These are phyloP conservation scores for Terana coerulea DNA, from an alignment of 768 basidiomycete genomes.

Conservation along the genomic window DNA sequence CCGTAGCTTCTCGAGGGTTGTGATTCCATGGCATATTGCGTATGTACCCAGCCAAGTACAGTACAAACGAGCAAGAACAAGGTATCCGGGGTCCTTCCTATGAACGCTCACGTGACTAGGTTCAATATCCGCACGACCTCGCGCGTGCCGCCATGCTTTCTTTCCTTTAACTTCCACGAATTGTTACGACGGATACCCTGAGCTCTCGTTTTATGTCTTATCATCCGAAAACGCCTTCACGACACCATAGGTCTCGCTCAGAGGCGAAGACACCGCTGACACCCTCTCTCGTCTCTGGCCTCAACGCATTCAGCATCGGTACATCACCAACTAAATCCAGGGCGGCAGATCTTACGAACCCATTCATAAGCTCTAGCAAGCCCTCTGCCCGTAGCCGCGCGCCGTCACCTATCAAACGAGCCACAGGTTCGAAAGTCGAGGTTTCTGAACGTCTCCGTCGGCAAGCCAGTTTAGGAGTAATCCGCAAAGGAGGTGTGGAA, in stretches of 20 bases:
- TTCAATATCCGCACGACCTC: slow-evolving; percentile 2
- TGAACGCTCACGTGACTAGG: slow-evolving; percentile 9
- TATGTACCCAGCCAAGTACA: no score
- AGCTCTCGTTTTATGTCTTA: slow-evolving; percentile 19
- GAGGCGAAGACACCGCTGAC: slow-evolving; percentile 48
- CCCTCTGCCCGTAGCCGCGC: slow-evolving; percentile 31
- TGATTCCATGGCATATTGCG: no score
- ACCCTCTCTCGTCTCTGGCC: slow-evolving; percentile 36
- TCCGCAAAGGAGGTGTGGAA: slow-evolving; percentile 75
- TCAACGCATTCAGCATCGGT: slow-evolving; percentile 31
- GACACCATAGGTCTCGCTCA: slow-evolving; percentile 45
- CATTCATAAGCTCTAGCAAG: slow-evolving; percentile 43
- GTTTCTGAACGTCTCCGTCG: slow-evolving; percentile 52
- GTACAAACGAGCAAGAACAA: no score
- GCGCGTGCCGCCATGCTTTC: slow-evolving; percentile 7
- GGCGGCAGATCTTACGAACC: slow-evolving; percentile 53
- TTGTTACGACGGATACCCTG: neutral
- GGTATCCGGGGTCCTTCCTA: neutral
- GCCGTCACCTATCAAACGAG: slow-evolving; percentile 63
- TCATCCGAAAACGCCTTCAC: slow-evolving; percentile 42
- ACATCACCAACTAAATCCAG: slow-evolving; percentile 21
- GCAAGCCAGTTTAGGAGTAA: slow-evolving; percentile 65
- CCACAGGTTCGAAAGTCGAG: slow-evolving; percentile 42
- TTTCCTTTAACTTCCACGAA: neutral
- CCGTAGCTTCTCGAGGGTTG: no score